Base-by-base conservation (phyloP, 495 filamentous ascomycete species). In the Penicillium verhagenii region DNA sequence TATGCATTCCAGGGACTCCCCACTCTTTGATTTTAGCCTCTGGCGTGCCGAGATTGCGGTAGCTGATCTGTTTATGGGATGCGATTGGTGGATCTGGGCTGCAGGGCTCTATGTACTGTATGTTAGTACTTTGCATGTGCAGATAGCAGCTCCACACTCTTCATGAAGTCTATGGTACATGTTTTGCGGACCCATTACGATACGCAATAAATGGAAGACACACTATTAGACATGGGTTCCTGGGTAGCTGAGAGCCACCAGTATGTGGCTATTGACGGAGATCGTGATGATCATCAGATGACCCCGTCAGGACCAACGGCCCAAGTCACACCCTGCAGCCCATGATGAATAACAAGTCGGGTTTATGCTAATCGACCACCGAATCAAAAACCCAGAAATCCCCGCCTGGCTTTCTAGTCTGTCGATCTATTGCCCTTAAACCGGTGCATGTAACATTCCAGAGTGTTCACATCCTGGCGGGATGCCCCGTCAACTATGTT, bases 381-480 rank as follows among this genome's bases (percentile, higher is more conserved):
- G 33, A 35, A 35, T 35, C 33, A 35, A 5, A 35, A 35, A 14
- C 33, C 6, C 33, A 5, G 33, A 35, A 35, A 10, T 26, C 2
- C 23, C 18, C 29, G 9, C 14, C 25, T 43, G 33, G 53, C n/a
- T 43, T 33, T 25, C 37, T 49, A 45, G 16, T 20, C 25, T 29
- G 45, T 16, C 45, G 53, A 49, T 55, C 45, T 21, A 31, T 43
- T 35, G 24, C 46, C 20, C 10, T 10, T 4, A 35, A 14, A 19
- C 13, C 6, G 14, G n/a, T 48, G 46, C 46, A 48, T 48, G 46
- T 48, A 37, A 55, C 53, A 55, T 56, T 56, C 56, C 53, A 50
- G 24, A 16, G 21, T 19, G 4, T 31, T 18, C 0, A 40, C 21
- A 6, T 45, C 19, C 10, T n/a, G 6, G 42, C 19, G n/a, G 26